A percentile compares a stretch with the other conserved stretches of the same genome.
Evolutionary conservation across 2,329 filamentous ascomycete genomes (phyloP).

Genomic region (Colletotrichum brevisporum): DNA sequence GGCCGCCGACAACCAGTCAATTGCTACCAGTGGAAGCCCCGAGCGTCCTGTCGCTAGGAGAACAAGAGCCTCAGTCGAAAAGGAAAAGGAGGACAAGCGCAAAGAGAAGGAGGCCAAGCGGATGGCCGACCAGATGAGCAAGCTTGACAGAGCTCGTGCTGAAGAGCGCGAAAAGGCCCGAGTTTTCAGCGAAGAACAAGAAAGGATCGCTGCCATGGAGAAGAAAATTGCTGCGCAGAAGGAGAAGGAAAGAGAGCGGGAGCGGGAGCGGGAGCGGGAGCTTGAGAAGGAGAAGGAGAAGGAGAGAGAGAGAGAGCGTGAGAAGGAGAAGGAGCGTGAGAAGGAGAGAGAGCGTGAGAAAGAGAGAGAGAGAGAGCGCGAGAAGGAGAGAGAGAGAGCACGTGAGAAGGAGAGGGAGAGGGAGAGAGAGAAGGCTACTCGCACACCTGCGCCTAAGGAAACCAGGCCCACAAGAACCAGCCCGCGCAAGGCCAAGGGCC

Average conservation of each 20-base stretch:
- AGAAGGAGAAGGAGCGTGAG: constrained; percentile 35
- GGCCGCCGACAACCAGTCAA: constrained; percentile 45
- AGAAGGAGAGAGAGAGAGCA: constrained; percentile 41
- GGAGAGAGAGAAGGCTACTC: constrained; percentile 44
- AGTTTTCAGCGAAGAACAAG: constrained; percentile 70
- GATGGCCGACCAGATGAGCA: constrained; percentile 71
- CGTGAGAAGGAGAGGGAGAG: too few species aligned
- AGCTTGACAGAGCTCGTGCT: constrained; percentile 76
- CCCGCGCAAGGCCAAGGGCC: constrained; percentile 63
- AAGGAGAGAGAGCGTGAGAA: constrained; percentile 16
- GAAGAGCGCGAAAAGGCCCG: constrained; percentile 79
- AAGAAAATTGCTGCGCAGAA: constrained; percentile 67
- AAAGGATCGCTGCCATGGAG: constrained; percentile 67
- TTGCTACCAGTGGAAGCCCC: constrained; percentile 56
- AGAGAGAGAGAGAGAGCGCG: constrained; percentile 41
- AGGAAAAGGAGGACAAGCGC: constrained; percentile 76
- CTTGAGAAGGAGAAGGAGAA: constrained; percentile 35
- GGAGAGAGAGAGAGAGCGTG: constrained; percentile 17
- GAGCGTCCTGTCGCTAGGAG: constrained; percentile 59
- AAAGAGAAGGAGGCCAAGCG: constrained; percentile 76
- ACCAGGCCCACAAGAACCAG: constrained; percentile 64
- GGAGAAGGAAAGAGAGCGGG: constrained; percentile 59
- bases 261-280: constrained; percentile 45
- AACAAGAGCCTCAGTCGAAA: constrained; percentile 72
- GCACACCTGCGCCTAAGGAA: constrained; percentile 54